Percentiles rank a stretch among this genome's conserved stretches.
These are phyloP conservation scores for Aureobasidium leucospermi DNA, from an alignment of 2,329 filamentous ascomycete species.

Conservation along the genomic window DNA sequence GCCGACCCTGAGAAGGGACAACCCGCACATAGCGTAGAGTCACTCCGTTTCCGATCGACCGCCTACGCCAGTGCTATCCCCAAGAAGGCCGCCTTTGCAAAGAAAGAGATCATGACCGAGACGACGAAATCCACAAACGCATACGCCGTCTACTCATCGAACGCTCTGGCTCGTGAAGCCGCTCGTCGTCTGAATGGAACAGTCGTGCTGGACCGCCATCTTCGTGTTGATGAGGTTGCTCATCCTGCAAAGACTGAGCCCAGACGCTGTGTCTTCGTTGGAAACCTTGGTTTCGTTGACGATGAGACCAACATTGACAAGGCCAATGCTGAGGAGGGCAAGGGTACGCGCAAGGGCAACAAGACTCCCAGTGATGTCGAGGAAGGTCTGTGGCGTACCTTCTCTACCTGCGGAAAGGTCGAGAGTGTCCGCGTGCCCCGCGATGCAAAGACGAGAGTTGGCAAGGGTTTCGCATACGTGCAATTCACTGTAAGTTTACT, in stretches of 20 bases:
- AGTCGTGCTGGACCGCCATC: conserved; percentile 74
- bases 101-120: conserved; percentile 79
- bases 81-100: conserved; percentile 90
- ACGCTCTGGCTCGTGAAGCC: conserved; percentile 67
- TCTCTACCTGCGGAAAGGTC: conserved; percentile 69
- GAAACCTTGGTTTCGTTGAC: conserved; percentile 92
- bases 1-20: conserved; percentile 36
- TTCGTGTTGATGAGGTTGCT: conserved; percentile 84
- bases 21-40: conserved; percentile 67
- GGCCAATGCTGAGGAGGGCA: conserved; percentile 55
- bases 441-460: conserved; percentile 82
- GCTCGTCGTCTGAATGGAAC: conserved; percentile 74
- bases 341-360: conserved; percentile 59
- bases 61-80: conserved; percentile 77
- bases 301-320: conserved; percentile 66
- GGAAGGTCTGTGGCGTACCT: conserved; percentile 84
- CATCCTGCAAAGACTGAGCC: conserved; percentile 79
- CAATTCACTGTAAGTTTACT: conserved; percentile 58
- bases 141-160: conserved; percentile 79
- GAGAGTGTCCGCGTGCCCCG: conserved; percentile 91
- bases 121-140: conserved; percentile 93
- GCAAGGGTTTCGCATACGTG: conserved; percentile 96
- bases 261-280: conserved; percentile 88
- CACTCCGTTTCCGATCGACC: conserved; percentile 87
- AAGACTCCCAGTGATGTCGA: conserved; percentile 74